These are phyloP conservation scores for Bacidia gigantensis DNA, from an alignment of 495 filamentous ascomycete species.

Conservation along the genomic window DNA sequence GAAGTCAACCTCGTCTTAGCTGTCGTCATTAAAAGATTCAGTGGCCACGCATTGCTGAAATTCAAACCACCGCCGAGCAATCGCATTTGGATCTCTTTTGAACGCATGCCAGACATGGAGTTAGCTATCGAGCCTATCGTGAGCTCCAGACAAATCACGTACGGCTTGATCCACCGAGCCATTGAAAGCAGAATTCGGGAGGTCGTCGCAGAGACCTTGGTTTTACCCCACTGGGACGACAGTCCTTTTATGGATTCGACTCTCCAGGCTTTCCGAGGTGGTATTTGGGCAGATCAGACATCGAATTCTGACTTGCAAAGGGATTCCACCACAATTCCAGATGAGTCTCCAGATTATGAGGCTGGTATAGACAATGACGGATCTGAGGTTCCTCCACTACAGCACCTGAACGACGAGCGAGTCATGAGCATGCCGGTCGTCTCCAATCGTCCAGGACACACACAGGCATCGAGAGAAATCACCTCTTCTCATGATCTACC, in stretches of 20 bases:
- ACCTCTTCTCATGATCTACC: conserved; percentile 30
- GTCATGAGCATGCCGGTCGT: conserved; percentile 44
- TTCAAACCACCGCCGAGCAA: conserved; percentile 95
- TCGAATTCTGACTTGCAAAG: conserved; percentile 17
- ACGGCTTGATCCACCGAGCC: conserved; percentile 74
- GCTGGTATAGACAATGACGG: conserved; percentile 34
- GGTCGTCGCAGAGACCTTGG: conserved; percentile 80
- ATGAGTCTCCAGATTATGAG: conserved; percentile 44
- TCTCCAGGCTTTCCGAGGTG: conserved; percentile 65
- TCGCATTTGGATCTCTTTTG: conserved; percentile 86
- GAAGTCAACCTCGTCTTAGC: conserved; percentile 85
- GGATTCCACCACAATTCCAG: conserved; percentile 29
- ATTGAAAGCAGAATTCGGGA: conserved; percentile 92
- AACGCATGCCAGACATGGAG: conserved; percentile 80
- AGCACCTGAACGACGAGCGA: conserved; percentile 34
- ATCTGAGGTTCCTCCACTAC: conserved; percentile 22
- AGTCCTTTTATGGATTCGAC: conserved; percentile 73
- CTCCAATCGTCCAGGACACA: conserved; percentile 15
- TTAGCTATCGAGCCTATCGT: conserved; percentile 90
- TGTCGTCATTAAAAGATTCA: conserved; percentile 68
- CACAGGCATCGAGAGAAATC: neutral
- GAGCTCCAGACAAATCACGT: conserved; percentile 88
- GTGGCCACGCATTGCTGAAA: conserved; percentile 70
- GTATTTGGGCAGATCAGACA: conserved; percentile 62
- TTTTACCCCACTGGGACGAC: conserved; percentile 94